Evolutionary conservation across 2,329 filamentous ascomycete species (phyloP), one percentile per base, ranked within the genome.

Genomic region (Aspergillus oerlinghausenensis): DNA sequence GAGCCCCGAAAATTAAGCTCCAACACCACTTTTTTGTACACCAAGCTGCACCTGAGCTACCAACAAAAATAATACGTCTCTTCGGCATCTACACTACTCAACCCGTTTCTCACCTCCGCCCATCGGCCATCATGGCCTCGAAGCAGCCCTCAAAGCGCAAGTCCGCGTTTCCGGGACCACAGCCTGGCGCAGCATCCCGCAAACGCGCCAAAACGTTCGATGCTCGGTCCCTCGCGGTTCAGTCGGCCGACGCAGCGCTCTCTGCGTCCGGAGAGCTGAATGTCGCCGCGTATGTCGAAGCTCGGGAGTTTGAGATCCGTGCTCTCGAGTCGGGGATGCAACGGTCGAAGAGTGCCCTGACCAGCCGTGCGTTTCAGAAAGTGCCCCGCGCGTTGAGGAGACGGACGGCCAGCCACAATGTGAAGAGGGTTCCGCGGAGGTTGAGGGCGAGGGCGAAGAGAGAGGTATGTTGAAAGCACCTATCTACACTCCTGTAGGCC

Each of bases 331-430:
- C 87, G 67, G 90, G 89, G 58, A 94, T 97, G 82, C 81, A 83
- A 54, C 85, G 84, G 38, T 88, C 90, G 49, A 92, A 89, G 71
- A 79, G 79, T 61, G 79, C 76, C 1, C 67, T 85, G 58, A 79
- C 83, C 47, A 86, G 84, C 56, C 83, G 93, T 52, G 92, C 93
- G 14, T 97, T 97, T 68, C 94, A 99, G 73, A 85, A 90, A 64
- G 89, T 99, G 4, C 94, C 94, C 1, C 84, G 91, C 63, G 86
- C 88, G 51, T 77, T 99, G 82, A 82, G 94, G 63, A 82, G 94
- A 62, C 83, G 94, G 65, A 96, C 93, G 0, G 94, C 93, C 21
- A 96, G 92, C 72, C 94, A 99, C 75, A 97, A 99, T 81, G 89
- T 89, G 38, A 96, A 93, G 75, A 84, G 88, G 60, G 88, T 99